Evolutionary conservation across 1,139 yeast genomes (phyloP), one percentile per base, ranked within the genome.

Genomic region (Eremothecium sinecaudum): DNA sequence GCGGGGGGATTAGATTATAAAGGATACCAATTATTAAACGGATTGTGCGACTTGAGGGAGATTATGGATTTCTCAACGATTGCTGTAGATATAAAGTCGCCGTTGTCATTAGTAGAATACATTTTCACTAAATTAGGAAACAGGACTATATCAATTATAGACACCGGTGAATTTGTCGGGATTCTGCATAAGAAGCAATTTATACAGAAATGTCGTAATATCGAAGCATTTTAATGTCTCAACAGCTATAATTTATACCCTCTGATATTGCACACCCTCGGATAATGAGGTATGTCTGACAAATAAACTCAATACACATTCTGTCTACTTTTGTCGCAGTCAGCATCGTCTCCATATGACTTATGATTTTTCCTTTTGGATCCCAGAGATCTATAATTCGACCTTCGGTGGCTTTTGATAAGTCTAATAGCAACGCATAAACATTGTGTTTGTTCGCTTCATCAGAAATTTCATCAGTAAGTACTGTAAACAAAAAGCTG

Each of bases 101-200:
- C 74, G 19, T 48, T 74, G 31, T 63, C 73, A 15, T 58, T 74
- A 38, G 76, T 75, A 3, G 71, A 73, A 43, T 59, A 68, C 50
- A 60, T 74, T 18, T 74, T 74, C 48, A 70, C 72, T 31, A 68
- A 70, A 42, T 56, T 74, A 25, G 80, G 80, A 1, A 68, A 66
- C 29, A 52, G 79, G 34, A 71, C 67, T 11, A 62, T 74, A 21
- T 71, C 73, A 16, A 63, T 73, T 20, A 50, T 67, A n/a, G 62
- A 63, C 34, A 60, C 68, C 24, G 79, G 78, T 8, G 53, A 57
- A 38, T 73, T 66, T 48, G 63, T 64, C 40, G 79, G 79, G 1
- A 62, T 73, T 3, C 55, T 74, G 42, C 78, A 74, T 48, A 72
- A 73, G 47, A 74, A 74, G 52, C 64, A 64, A 31, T 67, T 72